Percentiles rank a stretch among this genome's conserved stretches.
Evolutionary conservation across 2,329 filamentous ascomycete species (phyloP).

Genomic region (Diaporthe ampelina): DNA sequence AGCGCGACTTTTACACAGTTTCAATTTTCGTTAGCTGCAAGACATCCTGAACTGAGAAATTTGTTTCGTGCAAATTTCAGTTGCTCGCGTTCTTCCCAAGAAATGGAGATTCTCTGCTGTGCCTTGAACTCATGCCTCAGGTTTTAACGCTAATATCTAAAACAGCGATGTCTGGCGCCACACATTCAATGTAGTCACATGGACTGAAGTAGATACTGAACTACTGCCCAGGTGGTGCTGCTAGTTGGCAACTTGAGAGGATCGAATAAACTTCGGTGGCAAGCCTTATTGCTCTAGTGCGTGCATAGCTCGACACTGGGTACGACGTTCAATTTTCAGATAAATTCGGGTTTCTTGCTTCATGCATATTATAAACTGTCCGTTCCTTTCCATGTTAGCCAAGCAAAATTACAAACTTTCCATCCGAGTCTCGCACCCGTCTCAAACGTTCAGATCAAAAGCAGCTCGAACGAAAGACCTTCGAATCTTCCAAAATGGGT

Average conservation of each 20-base stretch:
- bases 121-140: no score
- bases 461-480: no score
- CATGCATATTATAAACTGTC: no score
- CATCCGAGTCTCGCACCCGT: background rate
- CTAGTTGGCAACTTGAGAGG: background rate
- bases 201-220: background rate
- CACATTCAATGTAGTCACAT: background rate
- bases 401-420: no score
- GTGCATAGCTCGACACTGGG: background rate
- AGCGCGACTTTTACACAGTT: background rate
- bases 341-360: background rate
- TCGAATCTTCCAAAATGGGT: background rate
- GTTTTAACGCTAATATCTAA: background rate
- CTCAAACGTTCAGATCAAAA: no score
- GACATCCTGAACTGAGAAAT: background rate
- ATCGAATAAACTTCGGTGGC: background rate
- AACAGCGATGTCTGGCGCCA: background rate
- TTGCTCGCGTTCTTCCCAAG: background rate
- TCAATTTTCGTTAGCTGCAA: background rate
- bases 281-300: background rate
- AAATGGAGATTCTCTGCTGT: background rate
- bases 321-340: background rate
- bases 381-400: no score
- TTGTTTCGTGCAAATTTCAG: background rate
- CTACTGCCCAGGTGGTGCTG: background rate